These are phyloP conservation scores for Penicillium daleae DNA, from an alignment of 495 filamentous ascomycete genomes.

Conservation along the genomic window DNA sequence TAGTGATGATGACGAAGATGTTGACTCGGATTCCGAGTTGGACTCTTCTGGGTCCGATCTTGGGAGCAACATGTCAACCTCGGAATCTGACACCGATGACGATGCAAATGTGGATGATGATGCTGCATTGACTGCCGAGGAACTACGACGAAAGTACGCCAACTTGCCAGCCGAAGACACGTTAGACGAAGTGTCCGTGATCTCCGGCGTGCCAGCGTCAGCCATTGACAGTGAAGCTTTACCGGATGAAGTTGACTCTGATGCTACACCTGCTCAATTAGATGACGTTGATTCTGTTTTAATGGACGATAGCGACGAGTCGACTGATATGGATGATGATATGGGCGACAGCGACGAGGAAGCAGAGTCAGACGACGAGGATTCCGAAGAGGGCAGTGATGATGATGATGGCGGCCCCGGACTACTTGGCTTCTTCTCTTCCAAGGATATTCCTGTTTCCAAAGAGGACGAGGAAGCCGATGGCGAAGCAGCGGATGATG, in stretches of 20 bases:
- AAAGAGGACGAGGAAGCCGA: slow-evolving; percentile 35
- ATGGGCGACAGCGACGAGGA: slow-evolving; percentile 70
- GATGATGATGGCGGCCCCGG: slow-evolving; percentile 59
- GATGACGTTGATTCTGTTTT: slow-evolving; percentile 72
- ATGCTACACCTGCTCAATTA: slow-evolving; percentile 39
- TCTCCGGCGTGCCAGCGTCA: slow-evolving; percentile 25
- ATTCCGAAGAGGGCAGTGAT: slow-evolving; percentile 40
- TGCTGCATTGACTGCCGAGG: slow-evolving; percentile 75
- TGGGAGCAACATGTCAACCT: slow-evolving; percentile 73
- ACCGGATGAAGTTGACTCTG: slow-evolving; percentile 33
- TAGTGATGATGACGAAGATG: slow-evolving; percentile 52
- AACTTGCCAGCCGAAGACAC: slow-evolving; percentile 52
- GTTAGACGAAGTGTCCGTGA: slow-evolving; percentile 34
- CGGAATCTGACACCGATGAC: slow-evolving; percentile 48
- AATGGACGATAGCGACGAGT: slow-evolving; percentile 77
- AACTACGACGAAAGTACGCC: slow-evolving; percentile 79
- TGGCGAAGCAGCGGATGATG: slow-evolving; percentile 28
- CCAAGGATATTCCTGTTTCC: slow-evolving; percentile 46
- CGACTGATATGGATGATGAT: slow-evolving; percentile 88
- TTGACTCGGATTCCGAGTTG: slow-evolving; percentile 44
- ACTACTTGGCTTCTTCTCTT: slow-evolving; percentile 68
- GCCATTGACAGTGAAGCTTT: slow-evolving; percentile 25
- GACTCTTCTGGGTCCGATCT: slow-evolving; percentile 48
- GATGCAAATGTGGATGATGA: slow-evolving; percentile 62
- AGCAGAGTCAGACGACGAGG: slow-evolving; percentile 49